Base-by-base conservation (phyloP, 345 rosid genomes). In the Brassica rapa region DNA sequence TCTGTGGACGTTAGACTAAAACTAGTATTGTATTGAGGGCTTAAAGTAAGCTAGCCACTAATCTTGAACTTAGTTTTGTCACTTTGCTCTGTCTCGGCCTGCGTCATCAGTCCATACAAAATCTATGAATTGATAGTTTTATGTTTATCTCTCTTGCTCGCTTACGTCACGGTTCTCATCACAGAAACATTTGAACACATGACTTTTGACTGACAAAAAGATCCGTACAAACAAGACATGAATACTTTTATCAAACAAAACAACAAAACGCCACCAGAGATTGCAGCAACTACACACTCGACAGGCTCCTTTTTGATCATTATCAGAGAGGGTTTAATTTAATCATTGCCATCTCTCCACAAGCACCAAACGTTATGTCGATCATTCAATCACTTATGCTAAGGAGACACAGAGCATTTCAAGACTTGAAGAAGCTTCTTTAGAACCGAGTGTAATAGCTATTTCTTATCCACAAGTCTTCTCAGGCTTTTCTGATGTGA, bases 401-500 rank as follows among this genome's bases (percentile, higher is more conserved):
- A 77, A 70, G 57, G 41, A 51, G 41, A 49, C 63, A 70, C 57
- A 35, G 59, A 70, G 57, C 59, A 32, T 69, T 37, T 51, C 43
- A 62, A 70, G 53, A 21, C 74, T 69, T 60, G 37, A 75, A 41
- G 61, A 43, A 61, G 68, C 27, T 57, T 65, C 11, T 37, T 35
- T 43, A 4, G 63, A 69, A 62, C 57, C 43, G 32, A 67, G 61
- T 75, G 61, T 68, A 59, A 67, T 75, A 64, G 73, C 43, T 70
- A 16, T 25, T 1, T 77, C n/a, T 84, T 84, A 75, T 79, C 77
- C 85, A 60, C 73, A 84, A 27, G 74, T 74, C 62, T 63, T 77
- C 80, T 84, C 85, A 0, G 84, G 33, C 67, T 27, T 49, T 71
- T 71, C 39, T 37, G 4, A 55, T 82, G 72, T 81, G 82, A 80